A percentile compares a stretch with the other conserved stretches of the same genome.
Evolutionary conservation across 495 filamentous ascomycete genomes (phyloP).

Genomic region (Hyphodiscus hymeniophilus): DNA sequence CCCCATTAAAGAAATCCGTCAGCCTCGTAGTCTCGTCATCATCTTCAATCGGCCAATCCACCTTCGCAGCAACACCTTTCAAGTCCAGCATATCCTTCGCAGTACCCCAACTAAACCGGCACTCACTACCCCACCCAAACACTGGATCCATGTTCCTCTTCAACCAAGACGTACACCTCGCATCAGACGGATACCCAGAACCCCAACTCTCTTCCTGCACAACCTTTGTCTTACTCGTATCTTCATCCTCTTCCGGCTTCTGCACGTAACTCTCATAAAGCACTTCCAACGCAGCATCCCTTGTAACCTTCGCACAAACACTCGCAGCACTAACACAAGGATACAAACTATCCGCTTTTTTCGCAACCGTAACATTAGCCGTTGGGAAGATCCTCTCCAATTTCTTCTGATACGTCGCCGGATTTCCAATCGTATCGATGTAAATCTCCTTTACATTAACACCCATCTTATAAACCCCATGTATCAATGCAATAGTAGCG

Average conservation of each 20-base stretch:
- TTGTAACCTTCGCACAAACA: constrained; percentile 91
- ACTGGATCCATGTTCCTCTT: constrained; percentile 80
- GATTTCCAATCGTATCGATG: constrained; percentile 88
- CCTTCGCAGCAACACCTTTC: constrained; percentile 47
- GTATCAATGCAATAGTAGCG: constrained; percentile 80
- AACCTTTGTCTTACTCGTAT: constrained; percentile 8
- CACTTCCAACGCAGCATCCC: constrained; percentile 79
- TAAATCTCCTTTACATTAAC: constrained; percentile 84
- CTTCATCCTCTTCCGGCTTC: constrained; percentile 15
- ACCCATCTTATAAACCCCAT: constrained; percentile 60
- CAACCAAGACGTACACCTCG: constrained; percentile 71
- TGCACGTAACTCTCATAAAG: constrained; percentile 38
- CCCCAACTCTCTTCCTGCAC: constrained; percentile 53
- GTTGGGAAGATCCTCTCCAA: constrained; percentile 79
- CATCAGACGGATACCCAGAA: constrained; percentile 88
- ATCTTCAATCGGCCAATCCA: constrained; percentile 78
- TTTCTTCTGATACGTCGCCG: constrained; percentile 72
- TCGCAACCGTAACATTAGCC: constrained; percentile 75
- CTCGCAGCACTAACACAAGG: constrained; percentile 90
- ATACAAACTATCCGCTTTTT: constrained; percentile 92
- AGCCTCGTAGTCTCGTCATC: constrained; percentile 58
- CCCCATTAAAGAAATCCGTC: constrained; percentile 60
- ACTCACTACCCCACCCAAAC: constrained; percentile 92
- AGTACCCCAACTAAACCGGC: constrained; percentile 91
- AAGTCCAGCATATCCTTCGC: constrained; percentile 84